Percentiles rank a stretch among this genome's conserved stretches.
These are phyloP conservation scores for Chytriomyces hyalinus DNA, from an alignment of 192 early-diverging fungal species.

Conservation along the genomic window DNA sequence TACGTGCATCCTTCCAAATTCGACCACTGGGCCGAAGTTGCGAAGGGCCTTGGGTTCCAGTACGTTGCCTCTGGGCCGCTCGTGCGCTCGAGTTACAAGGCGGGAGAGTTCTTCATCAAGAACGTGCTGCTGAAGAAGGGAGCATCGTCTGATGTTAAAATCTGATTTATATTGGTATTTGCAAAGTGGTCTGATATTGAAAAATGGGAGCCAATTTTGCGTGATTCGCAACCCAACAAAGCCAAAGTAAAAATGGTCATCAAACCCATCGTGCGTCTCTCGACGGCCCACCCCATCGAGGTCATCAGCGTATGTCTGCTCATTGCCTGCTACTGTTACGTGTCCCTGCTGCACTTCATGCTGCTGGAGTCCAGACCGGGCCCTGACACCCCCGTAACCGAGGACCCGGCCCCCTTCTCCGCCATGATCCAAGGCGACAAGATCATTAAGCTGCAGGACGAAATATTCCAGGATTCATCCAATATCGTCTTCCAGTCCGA, in stretches of 20 bases:
- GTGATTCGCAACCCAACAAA: background rate
- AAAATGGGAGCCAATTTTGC: background rate
- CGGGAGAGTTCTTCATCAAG: slow-evolving; percentile 95
- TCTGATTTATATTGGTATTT: background rate
- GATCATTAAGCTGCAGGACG: slow-evolving; percentile 25
- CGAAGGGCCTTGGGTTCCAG: slow-evolving; percentile 87
- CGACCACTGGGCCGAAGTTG: slow-evolving; percentile 76
- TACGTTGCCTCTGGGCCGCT: slow-evolving; percentile 96
- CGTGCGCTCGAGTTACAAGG: slow-evolving; percentile 95
- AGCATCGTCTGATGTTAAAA: background rate
- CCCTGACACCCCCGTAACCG: background rate
- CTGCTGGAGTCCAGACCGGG: slow-evolving; percentile 15
- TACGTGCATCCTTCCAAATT: slow-evolving; percentile 94
- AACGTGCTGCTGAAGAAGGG: slow-evolving; percentile 66
- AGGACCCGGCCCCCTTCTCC: background rate
- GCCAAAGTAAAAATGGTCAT: background rate
- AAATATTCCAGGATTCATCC: slow-evolving; percentile 14
- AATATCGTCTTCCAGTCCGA: slow-evolving; percentile 19
- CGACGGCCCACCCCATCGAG: slow-evolving; percentile 73
- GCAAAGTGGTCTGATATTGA: background rate
- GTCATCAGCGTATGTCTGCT: slow-evolving; percentile 73
- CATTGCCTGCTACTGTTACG: slow-evolving; percentile 77
- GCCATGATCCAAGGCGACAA: slow-evolving; percentile 11
- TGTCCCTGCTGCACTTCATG: slow-evolving; percentile 71
- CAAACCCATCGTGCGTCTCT: slow-evolving; percentile 51